Percentiles rank a stretch among this genome's conserved stretches.
Evolutionary conservation across 371 early-diverging fungal genomes (phyloP).

Genomic region (Synchytrium microbalum): DNA sequence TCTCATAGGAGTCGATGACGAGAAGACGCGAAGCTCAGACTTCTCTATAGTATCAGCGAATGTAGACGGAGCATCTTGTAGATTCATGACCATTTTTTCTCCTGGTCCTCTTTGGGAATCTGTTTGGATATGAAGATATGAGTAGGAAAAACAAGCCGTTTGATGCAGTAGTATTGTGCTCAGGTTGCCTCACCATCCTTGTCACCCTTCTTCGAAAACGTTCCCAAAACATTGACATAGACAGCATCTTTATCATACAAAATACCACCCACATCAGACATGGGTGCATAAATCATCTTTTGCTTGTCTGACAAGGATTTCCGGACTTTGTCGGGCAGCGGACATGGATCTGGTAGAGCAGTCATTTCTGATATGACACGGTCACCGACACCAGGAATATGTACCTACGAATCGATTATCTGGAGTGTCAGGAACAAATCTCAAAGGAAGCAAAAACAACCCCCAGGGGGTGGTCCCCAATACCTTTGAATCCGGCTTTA

Average conservation of each 20-base stretch:
- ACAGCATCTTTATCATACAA: constrained; percentile 98
- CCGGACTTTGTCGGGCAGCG: constrained; percentile 85
- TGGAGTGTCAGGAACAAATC: not conserved
- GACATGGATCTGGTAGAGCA: constrained; percentile 84
- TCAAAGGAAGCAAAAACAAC: not conserved
- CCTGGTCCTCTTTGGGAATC: constrained; percentile 52
- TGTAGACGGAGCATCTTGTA: constrained; percentile 76
- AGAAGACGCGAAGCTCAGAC: constrained; percentile 76
- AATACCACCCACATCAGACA: constrained; percentile 95
- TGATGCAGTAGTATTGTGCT: constrained; percentile 18
- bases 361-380: constrained; percentile 64
- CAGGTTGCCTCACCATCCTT: constrained; percentile 28
- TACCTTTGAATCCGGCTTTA: constrained; percentile 63
- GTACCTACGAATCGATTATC: constrained; percentile 46
- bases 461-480: not conserved
- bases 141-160: too few relatives aligned
- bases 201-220: constrained; percentile 57
- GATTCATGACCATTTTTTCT: constrained; percentile 82
- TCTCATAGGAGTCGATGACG: constrained; percentile 60
- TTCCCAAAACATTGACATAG: constrained; percentile 90
- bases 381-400: constrained; percentile 95
- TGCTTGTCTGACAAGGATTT: constrained; percentile 84
- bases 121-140: too few relatives aligned
- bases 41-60: constrained; percentile 68
- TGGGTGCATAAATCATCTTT: constrained; percentile 95